Evolutionary conservation across 768 basidiomycete genomes (phyloP).

Genomic region (Candolleomyces eurysporus): DNA sequence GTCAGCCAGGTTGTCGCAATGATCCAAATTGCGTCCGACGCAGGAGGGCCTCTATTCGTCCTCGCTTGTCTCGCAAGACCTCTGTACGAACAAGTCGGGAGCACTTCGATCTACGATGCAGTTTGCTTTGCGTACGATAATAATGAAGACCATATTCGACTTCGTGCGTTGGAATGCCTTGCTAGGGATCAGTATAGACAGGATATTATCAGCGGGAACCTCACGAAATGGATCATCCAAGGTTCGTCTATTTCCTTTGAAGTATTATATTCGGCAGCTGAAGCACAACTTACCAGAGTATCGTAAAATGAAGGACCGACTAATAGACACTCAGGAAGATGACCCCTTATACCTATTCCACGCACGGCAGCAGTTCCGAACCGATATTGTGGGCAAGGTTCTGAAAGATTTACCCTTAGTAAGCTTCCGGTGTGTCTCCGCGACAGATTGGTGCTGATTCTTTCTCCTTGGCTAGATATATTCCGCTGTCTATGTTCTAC

Average conservation of each 20-base stretch:
- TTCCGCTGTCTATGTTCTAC: constrained; percentile 7
- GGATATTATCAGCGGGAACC: constrained; percentile 8
- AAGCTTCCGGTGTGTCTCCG: too few species aligned
- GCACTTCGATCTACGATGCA: constrained; percentile 2
- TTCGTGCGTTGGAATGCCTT: constrained; percentile 24
- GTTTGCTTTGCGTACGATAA: constrained; percentile 5
- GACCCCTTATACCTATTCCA: too few species aligned
- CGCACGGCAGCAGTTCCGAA: too few species aligned
- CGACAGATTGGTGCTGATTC: too few species aligned
- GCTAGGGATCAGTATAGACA: background rate
- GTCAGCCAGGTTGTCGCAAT: constrained; percentile 7
- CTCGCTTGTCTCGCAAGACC: constrained; percentile 3
- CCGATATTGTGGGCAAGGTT: too few species aligned
- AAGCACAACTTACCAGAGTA: too few species aligned
- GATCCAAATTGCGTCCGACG: constrained; percentile 2
- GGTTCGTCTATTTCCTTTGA: background rate
- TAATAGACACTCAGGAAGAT: too few species aligned
- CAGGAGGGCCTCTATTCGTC: constrained; percentile 6
- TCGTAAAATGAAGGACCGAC: too few species aligned
- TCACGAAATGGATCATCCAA: constrained; percentile 5
- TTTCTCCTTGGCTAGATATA: background rate
- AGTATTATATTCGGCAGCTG: too few species aligned
- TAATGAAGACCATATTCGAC: constrained; percentile 26
- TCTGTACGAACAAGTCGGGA: background rate
- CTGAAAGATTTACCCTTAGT: too few species aligned